Evolutionary conservation across 495 filamentous ascomycete genomes (phyloP), one percentile per base, ranked within the genome.

Genomic region (Trypethelium eluteriae): DNA sequence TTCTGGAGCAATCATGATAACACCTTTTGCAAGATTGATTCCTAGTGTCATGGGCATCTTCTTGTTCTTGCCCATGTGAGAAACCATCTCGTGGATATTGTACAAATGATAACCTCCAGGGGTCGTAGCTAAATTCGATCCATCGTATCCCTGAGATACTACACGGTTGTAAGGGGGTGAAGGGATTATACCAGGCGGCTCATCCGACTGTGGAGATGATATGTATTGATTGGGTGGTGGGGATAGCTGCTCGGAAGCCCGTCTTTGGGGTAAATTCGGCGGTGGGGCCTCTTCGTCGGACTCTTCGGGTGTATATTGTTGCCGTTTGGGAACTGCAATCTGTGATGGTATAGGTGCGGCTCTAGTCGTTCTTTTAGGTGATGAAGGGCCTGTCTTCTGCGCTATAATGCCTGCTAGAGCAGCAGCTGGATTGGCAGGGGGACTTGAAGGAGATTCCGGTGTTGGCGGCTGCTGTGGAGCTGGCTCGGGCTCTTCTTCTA

Each of bases 31-130:
- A 59, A 91, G 76, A 72, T 97, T 96, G 70, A 99, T 85, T 10
- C 94, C 94, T 62, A 99, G 76, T 16, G 90, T 96, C 47, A 92
- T 96, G 2, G 95, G 92, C 84, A 96, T 91, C 79, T 99, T 99
- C 81, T 96, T 96, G 73, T 89, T 89, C 79, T 93, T 96, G 65
- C 92, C 92, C 86, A 95, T 91, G 16, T 91, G 85, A 38, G 92
- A 92, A 2, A 96, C 86, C 86, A 96, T 95, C 76, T 99, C 95
- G 76, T 91, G 93, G 76, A 99, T 90, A 72, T 93, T 96, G 77
- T 96, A 97, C 72, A 97, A 82, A 72, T 93, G 91, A 74, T 90
- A 97, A 32, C 90, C 90, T 11, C 89, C 89, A 3, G 88, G 88
- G 16, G 85, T 88, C 2, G 82, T 81, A 34, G 79, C 11, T 35